These are phyloP conservation scores for Pleurotus cornucopiae DNA, from an alignment of 768 basidiomycete species.

Conservation along the genomic window DNA sequence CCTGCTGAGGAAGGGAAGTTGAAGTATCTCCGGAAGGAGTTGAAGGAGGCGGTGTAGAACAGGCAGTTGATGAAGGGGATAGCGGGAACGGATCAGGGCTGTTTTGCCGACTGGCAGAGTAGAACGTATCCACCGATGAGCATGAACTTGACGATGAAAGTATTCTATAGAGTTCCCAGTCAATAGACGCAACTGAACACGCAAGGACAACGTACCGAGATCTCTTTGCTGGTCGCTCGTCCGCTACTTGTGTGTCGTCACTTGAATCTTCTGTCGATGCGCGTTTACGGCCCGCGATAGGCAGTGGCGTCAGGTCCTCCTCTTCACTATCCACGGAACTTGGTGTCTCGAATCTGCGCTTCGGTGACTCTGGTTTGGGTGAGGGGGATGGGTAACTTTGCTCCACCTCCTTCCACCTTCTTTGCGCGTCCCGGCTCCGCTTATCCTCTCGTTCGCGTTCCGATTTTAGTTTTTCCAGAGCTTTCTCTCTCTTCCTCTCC, in stretches of 20 bases:
- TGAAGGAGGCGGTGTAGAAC: neutral
- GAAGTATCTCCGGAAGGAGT: neutral
- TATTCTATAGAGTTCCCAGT: too few species aligned
- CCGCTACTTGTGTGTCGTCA: neutral
- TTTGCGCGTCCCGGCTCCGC: neutral
- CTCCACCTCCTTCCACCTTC: neutral
- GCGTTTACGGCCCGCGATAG: neutral
- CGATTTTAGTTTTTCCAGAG: neutral
- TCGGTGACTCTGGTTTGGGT: neutral
- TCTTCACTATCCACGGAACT: neutral
- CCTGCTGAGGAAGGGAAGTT: too few species aligned
- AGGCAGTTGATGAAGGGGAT: too few species aligned
- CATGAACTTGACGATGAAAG: too few species aligned
- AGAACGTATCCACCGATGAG: too few species aligned
- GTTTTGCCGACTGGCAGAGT: too few species aligned
- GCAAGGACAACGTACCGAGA: too few species aligned
- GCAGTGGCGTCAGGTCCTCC: neutral
- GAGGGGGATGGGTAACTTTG: neutral
- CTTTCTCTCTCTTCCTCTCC: conserved; percentile 8
- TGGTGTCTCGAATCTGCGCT: neutral
- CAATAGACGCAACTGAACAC: too few species aligned
- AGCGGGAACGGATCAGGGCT: too few species aligned
- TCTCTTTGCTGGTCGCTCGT: too few species aligned
- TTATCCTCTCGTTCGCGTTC: neutral
- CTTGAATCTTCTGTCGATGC: neutral